phyloP scores from a whole-genome alignment of 2,329 filamentous ascomycete species.

The Aspergillus niger region DNA sequence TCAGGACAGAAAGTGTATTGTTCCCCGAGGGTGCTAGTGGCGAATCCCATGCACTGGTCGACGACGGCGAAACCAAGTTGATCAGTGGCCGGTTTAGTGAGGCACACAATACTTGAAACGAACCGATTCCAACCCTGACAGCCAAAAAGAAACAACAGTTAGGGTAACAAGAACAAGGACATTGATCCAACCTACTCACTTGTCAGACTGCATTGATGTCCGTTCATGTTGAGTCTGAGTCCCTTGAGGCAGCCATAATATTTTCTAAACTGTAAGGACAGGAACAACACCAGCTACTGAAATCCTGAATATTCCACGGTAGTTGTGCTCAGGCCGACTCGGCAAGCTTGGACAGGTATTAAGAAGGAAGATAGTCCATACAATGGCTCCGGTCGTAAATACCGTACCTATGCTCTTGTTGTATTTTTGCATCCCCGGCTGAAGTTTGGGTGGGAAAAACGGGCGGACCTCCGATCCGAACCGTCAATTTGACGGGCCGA shows the following conservation, averaged over 20 bases:
- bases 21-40: neutral
- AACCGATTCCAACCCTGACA: neutral
- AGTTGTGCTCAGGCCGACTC: neutral
- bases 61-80: neutral
- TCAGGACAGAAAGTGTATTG: neutral
- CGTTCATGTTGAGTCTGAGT: neutral
- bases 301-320: neutral
- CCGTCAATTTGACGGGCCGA: conserved; percentile 18
- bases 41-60: conserved; percentile 1
- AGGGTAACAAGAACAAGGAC: neutral
- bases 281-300: neutral
- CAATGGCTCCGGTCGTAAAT: neutral
- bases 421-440: conserved; percentile 10
- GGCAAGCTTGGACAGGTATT: neutral
- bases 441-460: conserved; percentile 7
- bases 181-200: neutral
- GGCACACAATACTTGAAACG: neutral
- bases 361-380: neutral
- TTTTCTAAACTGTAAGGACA: neutral
- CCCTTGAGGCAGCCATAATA: neutral
- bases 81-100: neutral
- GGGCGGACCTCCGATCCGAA: conserved; percentile 16
- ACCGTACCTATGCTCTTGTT: neutral
- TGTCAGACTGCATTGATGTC: too few relatives aligned
- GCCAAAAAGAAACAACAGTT: neutral